Conservation (phyloP, 177 flowering plant genomes). For the Telopea speciosissima region DNA sequence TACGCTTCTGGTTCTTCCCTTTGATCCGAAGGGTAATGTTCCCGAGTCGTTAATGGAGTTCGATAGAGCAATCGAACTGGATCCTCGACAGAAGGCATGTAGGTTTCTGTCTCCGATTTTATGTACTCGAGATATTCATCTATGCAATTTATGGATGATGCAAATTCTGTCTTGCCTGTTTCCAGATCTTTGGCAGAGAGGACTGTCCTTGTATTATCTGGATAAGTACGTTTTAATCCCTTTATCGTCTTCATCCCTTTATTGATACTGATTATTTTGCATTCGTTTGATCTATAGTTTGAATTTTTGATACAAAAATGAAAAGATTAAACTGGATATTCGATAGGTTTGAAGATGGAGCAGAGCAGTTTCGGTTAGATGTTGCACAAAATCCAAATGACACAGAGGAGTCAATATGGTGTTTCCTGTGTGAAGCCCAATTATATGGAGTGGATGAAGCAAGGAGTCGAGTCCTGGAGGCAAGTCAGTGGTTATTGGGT, state of each 20-base stretch:
- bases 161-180: neutral
- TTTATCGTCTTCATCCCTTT: neutral
- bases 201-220: conserved; percentile 83
- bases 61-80: conserved; percentile 78
- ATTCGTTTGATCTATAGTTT: too few species aligned
- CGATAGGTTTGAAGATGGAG: conserved; percentile 87
- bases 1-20: conserved; percentile 1
- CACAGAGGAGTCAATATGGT: conserved; percentile 97
- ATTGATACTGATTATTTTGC: neutral
- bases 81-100: conserved; percentile 96
- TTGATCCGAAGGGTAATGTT: conserved; percentile 68
- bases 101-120: conserved; percentile 20
- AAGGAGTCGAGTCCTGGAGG: conserved; percentile 73
- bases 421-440: conserved; percentile 92
- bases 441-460: conserved; percentile 79
- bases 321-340: conserved; percentile 10
- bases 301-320: neutral
- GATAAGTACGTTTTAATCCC: conserved; percentile 47
- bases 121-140: neutral
- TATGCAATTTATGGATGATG: neutral
- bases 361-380: conserved; percentile 91
- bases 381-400: conserved; percentile 95
- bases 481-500: conserved; percentile 17
- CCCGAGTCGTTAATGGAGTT: conserved; percentile 71
- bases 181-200: conserved; percentile 97